These are phyloP conservation scores for Fragaria iinumae DNA, from an alignment of 306 rosid genomes.

Conservation along the genomic window DNA sequence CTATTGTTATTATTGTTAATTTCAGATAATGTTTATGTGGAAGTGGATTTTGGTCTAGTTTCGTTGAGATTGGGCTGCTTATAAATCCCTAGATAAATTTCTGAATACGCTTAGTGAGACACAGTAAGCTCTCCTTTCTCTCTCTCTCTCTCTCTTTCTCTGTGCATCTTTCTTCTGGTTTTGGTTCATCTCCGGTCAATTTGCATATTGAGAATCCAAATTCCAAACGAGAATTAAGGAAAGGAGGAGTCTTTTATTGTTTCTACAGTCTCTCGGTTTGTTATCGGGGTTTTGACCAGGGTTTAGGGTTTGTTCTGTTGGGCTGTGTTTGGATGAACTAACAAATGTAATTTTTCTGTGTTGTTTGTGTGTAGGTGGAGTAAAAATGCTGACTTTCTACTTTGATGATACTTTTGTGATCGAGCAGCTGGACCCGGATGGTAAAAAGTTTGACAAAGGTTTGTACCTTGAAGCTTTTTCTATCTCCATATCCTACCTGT, in stretches of 20 bases:
- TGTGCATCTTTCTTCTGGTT: not conserved
- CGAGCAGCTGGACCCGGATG: conserved; percentile 70
- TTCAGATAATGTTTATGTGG: too few species aligned
- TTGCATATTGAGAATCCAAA: not conserved
- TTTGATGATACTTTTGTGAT: conserved; percentile 78
- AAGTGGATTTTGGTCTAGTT: too few species aligned
- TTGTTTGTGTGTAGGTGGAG: not conserved
- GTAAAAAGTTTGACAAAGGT: conserved; percentile 89
- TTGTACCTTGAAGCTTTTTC: not conserved
- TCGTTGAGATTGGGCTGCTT: too few species aligned
- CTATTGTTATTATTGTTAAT: too few species aligned
- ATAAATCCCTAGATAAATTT: too few species aligned
- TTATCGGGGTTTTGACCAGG: not conserved
- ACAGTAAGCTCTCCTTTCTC: not conserved
- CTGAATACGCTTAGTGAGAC: not conserved
- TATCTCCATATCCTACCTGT: not conserved
- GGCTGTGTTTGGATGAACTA: conserved; percentile 1
- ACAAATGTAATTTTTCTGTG: not conserved
- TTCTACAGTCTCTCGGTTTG: not conserved
- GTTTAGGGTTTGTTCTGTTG: not conserved
- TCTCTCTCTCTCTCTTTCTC: not conserved
- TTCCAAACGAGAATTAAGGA: not conserved
- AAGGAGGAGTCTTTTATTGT: not conserved
- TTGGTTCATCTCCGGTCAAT: not conserved
- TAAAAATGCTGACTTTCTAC: conserved; percentile 64